Base-by-base conservation (phyloP, 2,329 filamentous ascomycete species). In the Claviceps paspali region DNA sequence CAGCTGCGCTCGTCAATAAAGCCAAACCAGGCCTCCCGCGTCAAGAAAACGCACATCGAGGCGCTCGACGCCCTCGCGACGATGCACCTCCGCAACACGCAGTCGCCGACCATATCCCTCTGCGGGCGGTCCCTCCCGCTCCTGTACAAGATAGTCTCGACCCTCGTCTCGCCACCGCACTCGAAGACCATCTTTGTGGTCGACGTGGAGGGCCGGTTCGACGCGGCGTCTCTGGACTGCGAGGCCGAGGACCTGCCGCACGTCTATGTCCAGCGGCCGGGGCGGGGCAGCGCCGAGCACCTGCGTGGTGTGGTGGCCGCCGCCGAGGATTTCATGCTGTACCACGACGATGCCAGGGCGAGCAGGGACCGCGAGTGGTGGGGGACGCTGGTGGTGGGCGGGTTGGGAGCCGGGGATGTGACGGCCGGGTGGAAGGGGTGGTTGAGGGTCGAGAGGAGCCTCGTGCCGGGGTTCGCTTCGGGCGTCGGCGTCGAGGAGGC, bases 331-430 rank as follows among this genome's bases (percentile, higher is more conserved):
- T 64, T 62, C 47, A 68, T 74, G 58, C 52, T 74, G 5, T 75
- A 76, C 49, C 59, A 61, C 3, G 41, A 49, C 6, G 38, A 37
- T 8, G 43, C 59, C 23, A 59, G 61, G 41, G 49, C 47, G 27
- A 72, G 66, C 43, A 56, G 58, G 5, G 52, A 46, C 19, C 61
- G 71, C 4, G 60, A 64, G 41, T 73, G 65, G 63, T 76, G 72
- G 71, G 71, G 72, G n/a, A 71, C 67, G 2, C 46, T 76, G 19
- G 62, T 75, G 5, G 45, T 74, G 28, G 68, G 67, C 8, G 61
- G 61, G 1, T 44, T 51, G 21, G 52, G 52, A 5, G 52, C 53
- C 1, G 55, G 58, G 15, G 48, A 57, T 35, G 41, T 57, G 29
- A 47, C 51, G 35, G 45, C 51, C 10, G 52, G 48, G 19, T 61